Percentiles rank a stretch among this genome's conserved stretches.
These are phyloP conservation scores for Penicillium sp. DNA, from an alignment of 2,329 filamentous ascomycete genomes.

Conservation along the genomic window DNA sequence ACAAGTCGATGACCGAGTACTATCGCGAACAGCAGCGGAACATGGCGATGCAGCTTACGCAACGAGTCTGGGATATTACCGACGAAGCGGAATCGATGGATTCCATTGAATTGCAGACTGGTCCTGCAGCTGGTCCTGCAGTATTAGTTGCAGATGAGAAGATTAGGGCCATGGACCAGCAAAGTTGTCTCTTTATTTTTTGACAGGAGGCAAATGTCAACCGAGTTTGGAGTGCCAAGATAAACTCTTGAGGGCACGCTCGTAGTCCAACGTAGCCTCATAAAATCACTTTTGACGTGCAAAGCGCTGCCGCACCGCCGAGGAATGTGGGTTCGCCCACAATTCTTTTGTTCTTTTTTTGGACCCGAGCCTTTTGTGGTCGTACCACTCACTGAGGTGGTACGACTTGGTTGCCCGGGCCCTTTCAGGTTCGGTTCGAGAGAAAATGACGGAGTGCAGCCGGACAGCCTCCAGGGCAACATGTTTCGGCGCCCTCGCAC, in stretches of 20 bases:
- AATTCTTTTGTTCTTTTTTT: background rate
- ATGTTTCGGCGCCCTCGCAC: constrained; percentile 1
- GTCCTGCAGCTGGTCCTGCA: background rate
- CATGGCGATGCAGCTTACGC: constrained; percentile 20
- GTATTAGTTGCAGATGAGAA: constrained; percentile 7
- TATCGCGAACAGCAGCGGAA: constrained; percentile 24
- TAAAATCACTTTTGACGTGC: too few relatives aligned
- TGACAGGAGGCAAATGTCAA: constrained; percentile 1
- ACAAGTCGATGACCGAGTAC: constrained; percentile 23
- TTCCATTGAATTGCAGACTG: background rate
- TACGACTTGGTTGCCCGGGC: background rate
- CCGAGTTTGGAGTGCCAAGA: background rate
- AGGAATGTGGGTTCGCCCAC: background rate
- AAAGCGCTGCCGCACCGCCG: too few relatives aligned
- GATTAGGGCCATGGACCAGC: constrained; percentile 15
- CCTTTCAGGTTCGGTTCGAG: background rate
- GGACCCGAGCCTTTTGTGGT: background rate
- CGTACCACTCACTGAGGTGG: background rate
- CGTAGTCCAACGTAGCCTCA: background rate
- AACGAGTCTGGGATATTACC: constrained; percentile 19
- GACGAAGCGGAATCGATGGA: constrained; percentile 8
- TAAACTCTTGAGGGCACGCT: background rate
- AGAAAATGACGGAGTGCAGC: background rate
- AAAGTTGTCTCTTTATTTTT: constrained; percentile 21
- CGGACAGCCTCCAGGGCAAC: background rate